Percentiles rank a stretch among this genome's conserved stretches.
phyloP scores from a whole-genome alignment of 331 rosid species.

The Ulmus americana region DNA sequence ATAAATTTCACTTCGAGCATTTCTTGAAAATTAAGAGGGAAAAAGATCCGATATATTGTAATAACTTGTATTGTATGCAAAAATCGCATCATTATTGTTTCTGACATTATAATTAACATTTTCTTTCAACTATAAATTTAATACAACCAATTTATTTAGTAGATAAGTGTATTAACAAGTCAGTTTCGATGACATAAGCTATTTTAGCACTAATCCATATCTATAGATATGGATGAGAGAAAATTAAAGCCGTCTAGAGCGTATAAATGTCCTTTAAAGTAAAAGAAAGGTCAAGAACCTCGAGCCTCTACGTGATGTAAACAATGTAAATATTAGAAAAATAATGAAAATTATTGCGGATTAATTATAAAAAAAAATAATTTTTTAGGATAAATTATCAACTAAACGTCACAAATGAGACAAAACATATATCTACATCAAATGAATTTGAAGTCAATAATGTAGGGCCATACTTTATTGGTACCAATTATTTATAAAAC shows the following conservation, averaged over 20 bases:
- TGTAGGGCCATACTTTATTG: too few species aligned
- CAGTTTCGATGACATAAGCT: slow-evolving; percentile 22
- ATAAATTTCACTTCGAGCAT: too few species aligned
- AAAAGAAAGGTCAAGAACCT: neutral
- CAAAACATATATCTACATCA: too few species aligned
- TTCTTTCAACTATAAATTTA: neutral
- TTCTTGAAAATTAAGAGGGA: too few species aligned
- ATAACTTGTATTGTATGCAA: too few species aligned
- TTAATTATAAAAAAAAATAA: slow-evolving; percentile 3
- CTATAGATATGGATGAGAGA: slow-evolving; percentile 13
- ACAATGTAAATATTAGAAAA: neutral
- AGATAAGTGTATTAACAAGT: neutral
- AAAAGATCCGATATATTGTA: too few species aligned
- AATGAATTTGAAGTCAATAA: too few species aligned
- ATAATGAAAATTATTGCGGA: neutral
- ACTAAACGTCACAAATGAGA: too few species aligned
- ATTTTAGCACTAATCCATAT: slow-evolving; percentile 90
- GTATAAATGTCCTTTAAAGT: slow-evolving; percentile 7
- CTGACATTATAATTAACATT: too few species aligned
- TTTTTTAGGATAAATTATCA: too few species aligned
- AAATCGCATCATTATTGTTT: too few species aligned
- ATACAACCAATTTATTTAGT: neutral
- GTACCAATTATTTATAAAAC: too few species aligned
- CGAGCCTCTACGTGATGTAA: neutral
- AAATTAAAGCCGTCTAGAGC: neutral